Conservation (phyloP, 306 rosid genomes). For the Cucumis sativus region DNA sequence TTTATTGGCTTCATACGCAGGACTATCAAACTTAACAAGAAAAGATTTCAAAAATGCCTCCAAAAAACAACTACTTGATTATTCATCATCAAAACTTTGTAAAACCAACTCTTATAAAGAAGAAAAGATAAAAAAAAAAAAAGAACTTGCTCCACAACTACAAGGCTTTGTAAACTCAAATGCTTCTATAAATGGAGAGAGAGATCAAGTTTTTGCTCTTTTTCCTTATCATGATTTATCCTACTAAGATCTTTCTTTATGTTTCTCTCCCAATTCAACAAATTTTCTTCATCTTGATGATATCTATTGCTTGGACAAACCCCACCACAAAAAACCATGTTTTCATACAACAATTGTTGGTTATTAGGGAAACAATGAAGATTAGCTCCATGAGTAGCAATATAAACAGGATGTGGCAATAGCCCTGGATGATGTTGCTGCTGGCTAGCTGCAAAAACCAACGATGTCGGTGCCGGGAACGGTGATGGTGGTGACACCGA, state of each 20-base stretch:
- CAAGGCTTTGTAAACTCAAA: neutral
- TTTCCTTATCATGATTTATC: constrained; percentile 19
- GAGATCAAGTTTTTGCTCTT: constrained; percentile 55
- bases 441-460: constrained; percentile 33
- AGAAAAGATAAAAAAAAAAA: neutral
- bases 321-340: constrained; percentile 24
- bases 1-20: too few species aligned
- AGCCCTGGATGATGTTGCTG: constrained; percentile 11
- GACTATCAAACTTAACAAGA: neutral
- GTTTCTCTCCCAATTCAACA: constrained; percentile 33
- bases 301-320: constrained; percentile 12
- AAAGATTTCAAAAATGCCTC: neutral
- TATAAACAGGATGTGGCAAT: constrained; percentile 32
- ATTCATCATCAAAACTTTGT: neutral
- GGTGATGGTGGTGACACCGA: constrained; percentile 18
- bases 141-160: neutral
- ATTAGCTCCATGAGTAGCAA: constrained; percentile 40
- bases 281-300: constrained; percentile 21
- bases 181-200: constrained; percentile 54
- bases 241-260: constrained; percentile 16
- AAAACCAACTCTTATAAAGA: neutral
- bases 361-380: constrained; percentile 23
- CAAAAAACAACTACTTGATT: neutral
- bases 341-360: constrained; percentile 26
- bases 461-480: neutral